phyloP scores from a whole-genome alignment of 495 filamentous ascomycete species.

The Elasticomyces elasticus region DNA sequence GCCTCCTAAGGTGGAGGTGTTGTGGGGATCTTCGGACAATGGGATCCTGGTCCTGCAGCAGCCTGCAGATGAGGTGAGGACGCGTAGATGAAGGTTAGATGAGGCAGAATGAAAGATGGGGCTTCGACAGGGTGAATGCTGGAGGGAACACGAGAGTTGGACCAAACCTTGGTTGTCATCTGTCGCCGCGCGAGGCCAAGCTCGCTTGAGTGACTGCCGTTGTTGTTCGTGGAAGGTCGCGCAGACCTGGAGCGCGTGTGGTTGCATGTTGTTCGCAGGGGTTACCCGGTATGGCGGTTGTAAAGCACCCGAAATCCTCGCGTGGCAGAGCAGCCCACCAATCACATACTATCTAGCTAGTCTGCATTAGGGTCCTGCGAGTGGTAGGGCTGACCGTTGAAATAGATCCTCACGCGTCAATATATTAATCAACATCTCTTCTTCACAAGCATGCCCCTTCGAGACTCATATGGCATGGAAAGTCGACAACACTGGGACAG shows the following conservation, averaged over 20 bases:
- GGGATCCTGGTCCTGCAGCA: neutral
- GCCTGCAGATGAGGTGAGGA: neutral
- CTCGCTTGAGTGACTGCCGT: neutral
- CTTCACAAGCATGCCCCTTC: too few relatives aligned
- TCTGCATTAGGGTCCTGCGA: too few relatives aligned
- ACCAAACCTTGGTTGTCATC: neutral
- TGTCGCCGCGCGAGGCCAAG: neutral
- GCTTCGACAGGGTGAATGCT: neutral
- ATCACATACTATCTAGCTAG: neutral
- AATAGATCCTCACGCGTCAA: too few relatives aligned
- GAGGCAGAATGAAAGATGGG: neutral
- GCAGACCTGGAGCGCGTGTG: neutral
- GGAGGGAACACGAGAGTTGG: neutral
- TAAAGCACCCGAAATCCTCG: neutral
- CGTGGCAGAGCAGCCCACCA: neutral
- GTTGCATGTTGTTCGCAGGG: neutral
- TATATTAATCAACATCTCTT: too few relatives aligned
- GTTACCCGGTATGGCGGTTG: neutral
- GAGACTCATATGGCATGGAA: too few relatives aligned
- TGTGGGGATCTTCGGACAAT: neutral
- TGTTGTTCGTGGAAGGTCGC: neutral
- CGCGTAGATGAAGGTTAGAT: neutral
- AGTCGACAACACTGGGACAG: too few relatives aligned
- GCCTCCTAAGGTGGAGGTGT: neutral
- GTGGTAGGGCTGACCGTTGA: too few relatives aligned